Percentiles rank a stretch among this genome's conserved stretches.
phyloP scores from a whole-genome alignment of 352 stramenopile genomes.

The Phytophthora constricta region DNA sequence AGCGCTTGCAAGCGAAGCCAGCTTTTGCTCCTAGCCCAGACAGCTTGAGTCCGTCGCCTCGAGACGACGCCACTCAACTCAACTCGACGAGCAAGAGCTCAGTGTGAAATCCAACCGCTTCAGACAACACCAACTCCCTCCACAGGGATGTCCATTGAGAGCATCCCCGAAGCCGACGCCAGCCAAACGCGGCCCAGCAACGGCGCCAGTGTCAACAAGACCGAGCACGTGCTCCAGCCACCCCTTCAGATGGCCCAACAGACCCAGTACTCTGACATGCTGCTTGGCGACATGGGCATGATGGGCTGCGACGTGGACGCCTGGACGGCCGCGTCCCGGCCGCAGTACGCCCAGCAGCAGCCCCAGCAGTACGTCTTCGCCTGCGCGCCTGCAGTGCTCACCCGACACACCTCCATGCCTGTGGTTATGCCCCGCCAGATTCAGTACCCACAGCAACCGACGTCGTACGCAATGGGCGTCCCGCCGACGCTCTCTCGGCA shows the following conservation, averaged over 20 bases:
- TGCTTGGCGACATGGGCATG: constrained; percentile 71
- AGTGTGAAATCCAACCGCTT: constrained; percentile 38
- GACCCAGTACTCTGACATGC: constrained; percentile 49
- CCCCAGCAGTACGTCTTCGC: constrained; percentile 46
- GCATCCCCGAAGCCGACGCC: constrained; percentile 29
- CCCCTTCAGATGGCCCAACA: constrained; percentile 31
- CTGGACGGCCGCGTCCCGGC: constrained; percentile 47
- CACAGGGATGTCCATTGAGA: constrained; percentile 56
- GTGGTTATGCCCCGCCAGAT: constrained; percentile 55
- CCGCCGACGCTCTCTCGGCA: constrained; percentile 62
- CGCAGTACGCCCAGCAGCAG: constrained; percentile 39
- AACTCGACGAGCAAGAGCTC: constrained; percentile 2
- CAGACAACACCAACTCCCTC: constrained; percentile 5
- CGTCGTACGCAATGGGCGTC: constrained; percentile 38
- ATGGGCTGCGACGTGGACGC: constrained; percentile 71
- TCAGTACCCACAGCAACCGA: constrained; percentile 25
- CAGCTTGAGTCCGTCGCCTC: constrained; percentile 11
- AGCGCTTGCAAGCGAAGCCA: constrained; percentile 30
- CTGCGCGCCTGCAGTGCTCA: constrained; percentile 62
- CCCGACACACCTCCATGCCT: constrained; percentile 72
- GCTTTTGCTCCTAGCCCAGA: constrained; percentile 5
- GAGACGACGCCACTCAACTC: constrained; percentile 20
- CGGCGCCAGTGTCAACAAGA: constrained; percentile 15
- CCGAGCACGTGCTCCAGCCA: constrained; percentile 13
- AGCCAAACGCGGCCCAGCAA: constrained; percentile 11